Conservation (phyloP, 441 rosid species). For the Dalechampia spathulata region DNA sequence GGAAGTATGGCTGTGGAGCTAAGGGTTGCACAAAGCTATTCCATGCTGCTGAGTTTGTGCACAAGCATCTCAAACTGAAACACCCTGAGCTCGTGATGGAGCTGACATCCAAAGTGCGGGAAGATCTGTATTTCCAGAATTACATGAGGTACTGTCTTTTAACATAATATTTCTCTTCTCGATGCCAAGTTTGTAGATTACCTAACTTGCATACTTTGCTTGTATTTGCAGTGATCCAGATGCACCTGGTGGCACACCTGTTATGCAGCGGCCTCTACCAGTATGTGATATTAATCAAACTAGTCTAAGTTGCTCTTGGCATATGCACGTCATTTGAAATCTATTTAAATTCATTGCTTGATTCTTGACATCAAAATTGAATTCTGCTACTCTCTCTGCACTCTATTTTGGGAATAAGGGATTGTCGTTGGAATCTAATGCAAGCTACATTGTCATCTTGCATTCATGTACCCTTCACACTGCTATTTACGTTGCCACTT, state of each 20-base stretch:
- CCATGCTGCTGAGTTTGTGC: conserved; percentile 98
- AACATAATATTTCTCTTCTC: neutral
- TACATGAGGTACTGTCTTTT: conserved; percentile 62
- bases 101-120: conserved; percentile 82
- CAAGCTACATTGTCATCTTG: neutral
- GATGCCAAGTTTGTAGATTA: conserved; percentile 1
- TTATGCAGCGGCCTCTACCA: conserved; percentile 67
- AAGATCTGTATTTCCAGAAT: conserved; percentile 91
- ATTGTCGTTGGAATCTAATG: too few relatives aligned
- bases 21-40: conserved; percentile 99
- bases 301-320: neutral
- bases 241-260: conserved; percentile 97
- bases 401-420: too few relatives aligned
- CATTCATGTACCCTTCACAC: neutral
- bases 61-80: conserved; percentile 97
- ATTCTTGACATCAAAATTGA: too few relatives aligned
- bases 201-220: conserved; percentile 11
- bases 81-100: conserved; percentile 85
- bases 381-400: too few relatives aligned
- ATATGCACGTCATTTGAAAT: too few relatives aligned
- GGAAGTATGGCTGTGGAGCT: conserved; percentile 99
- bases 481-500: neutral
- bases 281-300: conserved; percentile 35
- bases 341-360: too few relatives aligned
- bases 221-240: conserved; percentile 65